phyloP scores from a whole-genome alignment of 768 basidiomycete genomes.

The Aureoboletus auriporus region DNA sequence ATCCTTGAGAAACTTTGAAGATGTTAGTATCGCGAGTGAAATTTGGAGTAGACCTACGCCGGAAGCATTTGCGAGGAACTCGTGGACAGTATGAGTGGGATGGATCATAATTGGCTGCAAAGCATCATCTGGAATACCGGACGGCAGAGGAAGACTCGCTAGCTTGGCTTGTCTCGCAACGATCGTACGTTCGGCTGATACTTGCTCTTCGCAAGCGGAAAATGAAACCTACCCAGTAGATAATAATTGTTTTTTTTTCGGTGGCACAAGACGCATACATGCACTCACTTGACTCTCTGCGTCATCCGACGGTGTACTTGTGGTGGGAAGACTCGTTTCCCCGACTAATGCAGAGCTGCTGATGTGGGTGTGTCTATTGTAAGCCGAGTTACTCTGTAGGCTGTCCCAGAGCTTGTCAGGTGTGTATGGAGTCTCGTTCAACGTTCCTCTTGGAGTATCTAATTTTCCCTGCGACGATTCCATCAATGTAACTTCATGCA shows the following conservation, averaged over 20 bases:
- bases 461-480: not conserved
- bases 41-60: constrained; percentile 41
- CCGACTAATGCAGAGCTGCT: constrained; percentile 5
- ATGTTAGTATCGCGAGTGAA: constrained; percentile 3
- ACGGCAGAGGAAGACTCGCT: constrained; percentile 59
- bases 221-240: constrained; percentile 1
- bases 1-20: constrained; percentile 48
- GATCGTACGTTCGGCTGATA: constrained; percentile 38
- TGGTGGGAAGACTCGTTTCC: not conserved
- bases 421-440: constrained; percentile 9
- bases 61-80: constrained; percentile 57
- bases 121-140: constrained; percentile 58
- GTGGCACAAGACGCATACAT: constrained; percentile 10
- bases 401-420: constrained; percentile 20
- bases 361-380: constrained; percentile 13
- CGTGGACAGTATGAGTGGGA: constrained; percentile 58
- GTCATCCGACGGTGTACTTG: not conserved
- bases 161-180: constrained; percentile 54
- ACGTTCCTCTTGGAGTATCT: not conserved
- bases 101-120: constrained; percentile 70
- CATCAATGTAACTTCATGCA: not conserved
- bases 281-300: constrained; percentile 14
- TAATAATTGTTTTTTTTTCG: not conserved
- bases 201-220: not conserved
- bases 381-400: constrained; percentile 27